Conservation (phyloP, 2,329 filamentous ascomycete species). For the Zalaria sp. region DNA sequence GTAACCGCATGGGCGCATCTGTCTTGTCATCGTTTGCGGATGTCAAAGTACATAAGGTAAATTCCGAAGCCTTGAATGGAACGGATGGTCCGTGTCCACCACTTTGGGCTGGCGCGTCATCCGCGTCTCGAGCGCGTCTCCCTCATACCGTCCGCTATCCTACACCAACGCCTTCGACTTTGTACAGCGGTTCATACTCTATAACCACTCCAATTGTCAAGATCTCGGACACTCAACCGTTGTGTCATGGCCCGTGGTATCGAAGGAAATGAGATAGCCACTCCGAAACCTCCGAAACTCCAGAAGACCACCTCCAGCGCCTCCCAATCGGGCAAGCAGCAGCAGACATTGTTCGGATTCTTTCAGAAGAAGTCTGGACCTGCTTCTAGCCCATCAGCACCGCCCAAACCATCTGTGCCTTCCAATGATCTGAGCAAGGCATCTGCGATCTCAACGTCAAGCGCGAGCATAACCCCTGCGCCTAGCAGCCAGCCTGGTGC, state of each 20-base stretch:
- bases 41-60: too few relatives aligned
- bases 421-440: constrained; percentile 7
- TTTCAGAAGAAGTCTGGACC: constrained; percentile 45
- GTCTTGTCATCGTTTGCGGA: too few relatives aligned
- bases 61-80: too few relatives aligned
- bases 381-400: constrained; percentile 30
- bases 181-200: too few relatives aligned
- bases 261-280: constrained; percentile 32
- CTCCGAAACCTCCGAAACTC: constrained; percentile 25
- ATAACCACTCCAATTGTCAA: too few relatives aligned
- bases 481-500: constrained; percentile 71
- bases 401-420: constrained; percentile 12
- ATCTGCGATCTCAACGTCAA: constrained; percentile 3
- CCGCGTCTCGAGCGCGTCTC: too few relatives aligned
- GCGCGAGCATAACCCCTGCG: constrained; percentile 46
- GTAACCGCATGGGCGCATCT: too few relatives aligned
- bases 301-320: constrained; percentile 31
- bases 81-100: too few relatives aligned
- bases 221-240: too few relatives aligned
- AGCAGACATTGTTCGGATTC: constrained; percentile 65
- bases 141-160: too few relatives aligned
- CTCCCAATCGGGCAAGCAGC: constrained; percentile 31
- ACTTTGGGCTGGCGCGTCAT: too few relatives aligned
- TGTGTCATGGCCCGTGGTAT: constrained; percentile 27
- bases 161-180: too few relatives aligned